These are phyloP conservation scores for Daldinia caldariorum DNA, from an alignment of 495 filamentous ascomycete species.

Conservation along the genomic window DNA sequence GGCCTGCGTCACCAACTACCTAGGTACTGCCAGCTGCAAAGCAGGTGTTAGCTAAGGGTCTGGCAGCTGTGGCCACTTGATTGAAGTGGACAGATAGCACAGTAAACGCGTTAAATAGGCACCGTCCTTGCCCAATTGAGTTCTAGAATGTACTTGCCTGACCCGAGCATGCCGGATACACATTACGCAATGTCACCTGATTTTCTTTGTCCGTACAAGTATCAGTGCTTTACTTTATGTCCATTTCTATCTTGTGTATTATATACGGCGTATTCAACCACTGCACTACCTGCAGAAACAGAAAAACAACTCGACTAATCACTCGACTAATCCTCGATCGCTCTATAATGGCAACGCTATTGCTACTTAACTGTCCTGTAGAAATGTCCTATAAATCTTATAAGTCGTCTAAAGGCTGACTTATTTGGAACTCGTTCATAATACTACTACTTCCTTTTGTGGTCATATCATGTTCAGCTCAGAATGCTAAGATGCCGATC, in stretches of 20 bases:
- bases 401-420: neutral
- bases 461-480: too few relatives aligned
- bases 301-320: too few relatives aligned
- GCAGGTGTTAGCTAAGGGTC: neutral
- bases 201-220: neutral
- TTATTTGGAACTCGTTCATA: too few relatives aligned
- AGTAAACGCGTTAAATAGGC: neutral
- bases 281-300: neutral
- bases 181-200: conserved; percentile 34
- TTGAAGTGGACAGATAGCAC: neutral
- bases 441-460: too few relatives aligned
- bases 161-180: conserved; percentile 23
- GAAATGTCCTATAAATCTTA: neutral
- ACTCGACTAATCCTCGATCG: neutral
- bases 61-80: conserved; percentile 5
- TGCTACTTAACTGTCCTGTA: neutral
- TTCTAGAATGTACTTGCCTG: conserved; percentile 28
- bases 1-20: conserved; percentile 21
- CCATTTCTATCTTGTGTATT: neutral
- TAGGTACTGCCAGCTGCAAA: conserved; percentile 15
- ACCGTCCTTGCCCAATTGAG: neutral
- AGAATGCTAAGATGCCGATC: too few relatives aligned
- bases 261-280: neutral
- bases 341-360: neutral
- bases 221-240: too few relatives aligned